Evolutionary conservation across 2,329 filamentous ascomycete genomes (phyloP), one percentile per base, ranked within the genome.

Genomic region (Daldinia eschscholtzii): DNA sequence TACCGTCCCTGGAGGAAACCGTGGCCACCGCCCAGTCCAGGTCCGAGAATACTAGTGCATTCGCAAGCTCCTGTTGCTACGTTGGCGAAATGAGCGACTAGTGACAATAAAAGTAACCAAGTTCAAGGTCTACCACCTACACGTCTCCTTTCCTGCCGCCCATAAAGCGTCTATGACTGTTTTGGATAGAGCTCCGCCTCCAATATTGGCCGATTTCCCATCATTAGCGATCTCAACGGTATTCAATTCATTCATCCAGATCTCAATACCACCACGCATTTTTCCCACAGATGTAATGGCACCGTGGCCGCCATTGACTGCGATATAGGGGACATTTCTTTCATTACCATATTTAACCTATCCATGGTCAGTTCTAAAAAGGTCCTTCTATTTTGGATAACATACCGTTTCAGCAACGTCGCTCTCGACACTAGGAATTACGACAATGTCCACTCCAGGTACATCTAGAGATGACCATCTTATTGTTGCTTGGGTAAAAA

Each of bases 21-120:
- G 74, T 87, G 84, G 3, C 88, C 87, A 61, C 88, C 88, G 2
- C 88, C 88, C 0, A 90, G 82, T 0, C 80, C 85, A 0, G 85
- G 86, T 0, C 83, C 84, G 0, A 85, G 69, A 44, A 80, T 15
- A 30, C 46, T 41, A 6, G 37, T 41, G 6, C 37, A 41, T 41
- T 41, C 37, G 6, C 37, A 41, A 3, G 13, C 37, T 41, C 37
- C 37, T 9, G 13, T 41, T n/a, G 37, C 37, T 41, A 41, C 13
- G 6, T 41, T 41, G 37, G 13, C 13, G 10, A 41, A 2, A 41
- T 41, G 15, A 41, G 10, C 1, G 12, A 41, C n/a, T 10, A 15
- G 15, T 13, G 13, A 41, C 12, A 13, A 41, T 41, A 2, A 4
- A 41, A 41, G n/a, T 3, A n/a, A 41, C 12, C 13, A 41, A 6